Percentiles rank a stretch among this genome's conserved stretches.
phyloP scores from a whole-genome alignment of 108 stramenopile species.

The Stephanodiscus minutulus region DNA sequence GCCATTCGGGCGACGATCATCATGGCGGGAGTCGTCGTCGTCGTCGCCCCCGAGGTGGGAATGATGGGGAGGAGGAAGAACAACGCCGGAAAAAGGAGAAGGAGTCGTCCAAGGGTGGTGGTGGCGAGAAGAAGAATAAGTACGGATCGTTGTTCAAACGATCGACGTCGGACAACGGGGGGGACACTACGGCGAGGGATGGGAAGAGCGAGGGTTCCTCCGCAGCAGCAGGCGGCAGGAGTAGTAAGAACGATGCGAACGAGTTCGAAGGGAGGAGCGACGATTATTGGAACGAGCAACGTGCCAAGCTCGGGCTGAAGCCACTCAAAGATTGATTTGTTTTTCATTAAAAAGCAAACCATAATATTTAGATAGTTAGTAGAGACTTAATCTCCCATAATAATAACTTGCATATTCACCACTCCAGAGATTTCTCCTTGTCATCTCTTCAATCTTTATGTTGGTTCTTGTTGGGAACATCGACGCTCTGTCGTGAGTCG shows the following conservation, averaged over 20 bases:
- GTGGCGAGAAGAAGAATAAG: conserved; percentile 20
- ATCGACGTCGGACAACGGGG: neutral
- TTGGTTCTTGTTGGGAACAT: no score
- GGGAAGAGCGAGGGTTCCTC: neutral
- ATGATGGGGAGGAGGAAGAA: conserved; percentile 1
- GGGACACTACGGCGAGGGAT: neutral
- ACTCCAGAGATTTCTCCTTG: no score
- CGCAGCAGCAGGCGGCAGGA: neutral
- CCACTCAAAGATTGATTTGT: conserved; percentile 58
- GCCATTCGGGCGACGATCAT: no score
- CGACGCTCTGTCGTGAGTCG: no score
- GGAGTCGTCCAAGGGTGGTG: no score
- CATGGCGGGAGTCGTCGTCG: no score
- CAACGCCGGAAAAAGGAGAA: neutral
- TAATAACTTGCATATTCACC: no score
- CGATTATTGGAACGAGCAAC: conserved; percentile 85
- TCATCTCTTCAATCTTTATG: no score
- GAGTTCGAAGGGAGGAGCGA: conserved; percentile 32
- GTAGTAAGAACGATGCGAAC: neutral
- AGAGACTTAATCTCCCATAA: no score
- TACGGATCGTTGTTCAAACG: conserved; percentile 78
- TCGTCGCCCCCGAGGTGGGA: neutral
- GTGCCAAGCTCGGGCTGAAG: conserved; percentile 79
- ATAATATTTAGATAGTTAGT: no score
- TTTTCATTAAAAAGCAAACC: no score